Base-by-base conservation (phyloP, 2,329 filamentous ascomycete species). In the Stemphylium beticola region DNA sequence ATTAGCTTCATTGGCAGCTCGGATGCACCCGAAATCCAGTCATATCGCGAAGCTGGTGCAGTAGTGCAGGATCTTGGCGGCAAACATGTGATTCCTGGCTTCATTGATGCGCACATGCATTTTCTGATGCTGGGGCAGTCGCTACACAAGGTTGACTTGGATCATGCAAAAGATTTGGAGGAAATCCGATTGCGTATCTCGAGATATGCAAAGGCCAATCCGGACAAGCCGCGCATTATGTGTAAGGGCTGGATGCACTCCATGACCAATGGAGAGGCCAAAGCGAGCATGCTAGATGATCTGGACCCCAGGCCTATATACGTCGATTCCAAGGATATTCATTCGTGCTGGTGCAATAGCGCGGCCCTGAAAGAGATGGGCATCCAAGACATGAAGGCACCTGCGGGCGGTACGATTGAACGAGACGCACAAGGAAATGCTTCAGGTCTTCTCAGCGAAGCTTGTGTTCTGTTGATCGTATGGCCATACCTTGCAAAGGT, bases 91-190 rank as follows among this genome's bases (percentile, higher is more conserved):
- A 69, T 85, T 1, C 83, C 83, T 0, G 81, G 82, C 5, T 85
- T 85, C 64, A 78, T 85, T 44, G 83, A 86, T 60, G 83, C 81
- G 0, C 83, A 86, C 63, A 82, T 84, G 75, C 83, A 86, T 67
- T 75, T 85, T 11, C 75, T 85, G 37, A 77, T 83, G 41, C 77
- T 85, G 22, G 83, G 83, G 2, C 81, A 83, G 62, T 79, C 82
- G 0, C 77, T 85, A 11, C 76, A 78, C 57, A 85, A 84, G 67
- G 74, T 81, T 29, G 74, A 78, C 34, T 72, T 86, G 2, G 76
- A 78, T 37, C 50, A 61, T 11, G 84, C 83, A 70, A 75, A 76
- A 43, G 72, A 75, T 46, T 72, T 85, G 0, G 66, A 71, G 5
- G 82, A 84, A 43, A 85, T 86, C 58, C 78, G 78, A 3, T 60